These are phyloP conservation scores for Rhodotorula sp. DNA, from an alignment of 1,284 basidiomycete genomes.

Conservation along the genomic window DNA sequence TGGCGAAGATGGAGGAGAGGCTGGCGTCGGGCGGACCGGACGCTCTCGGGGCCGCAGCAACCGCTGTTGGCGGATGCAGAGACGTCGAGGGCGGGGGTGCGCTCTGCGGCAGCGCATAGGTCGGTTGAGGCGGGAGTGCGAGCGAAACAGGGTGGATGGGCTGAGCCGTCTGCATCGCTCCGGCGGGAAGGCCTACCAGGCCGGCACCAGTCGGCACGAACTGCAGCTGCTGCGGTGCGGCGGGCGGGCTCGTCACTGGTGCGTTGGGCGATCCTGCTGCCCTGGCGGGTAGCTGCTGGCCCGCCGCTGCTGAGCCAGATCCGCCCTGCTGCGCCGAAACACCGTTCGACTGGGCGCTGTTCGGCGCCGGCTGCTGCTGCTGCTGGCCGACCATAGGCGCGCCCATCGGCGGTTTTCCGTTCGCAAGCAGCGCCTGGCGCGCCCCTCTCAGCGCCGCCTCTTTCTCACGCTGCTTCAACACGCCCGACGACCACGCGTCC, in stretches of 20 bases:
- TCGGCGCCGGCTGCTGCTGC: background rate
- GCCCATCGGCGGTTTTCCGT: background rate
- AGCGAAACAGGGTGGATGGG: background rate
- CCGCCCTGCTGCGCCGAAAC: too few species aligned
- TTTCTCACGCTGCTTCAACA: slow-evolving; percentile 21
- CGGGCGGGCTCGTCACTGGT: background rate
- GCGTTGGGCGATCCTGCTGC: background rate
- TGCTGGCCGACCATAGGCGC: background rate
- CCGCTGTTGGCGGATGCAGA: too few species aligned
- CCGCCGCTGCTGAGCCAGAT: too few species aligned
- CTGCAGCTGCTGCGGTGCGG: background rate
- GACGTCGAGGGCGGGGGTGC: too few species aligned
- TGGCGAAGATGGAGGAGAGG: slow-evolving; percentile 7
- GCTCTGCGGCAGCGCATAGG: background rate
- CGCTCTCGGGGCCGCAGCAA: background rate
- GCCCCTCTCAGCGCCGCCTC: slow-evolving; percentile 7
- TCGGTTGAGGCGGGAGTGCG: background rate
- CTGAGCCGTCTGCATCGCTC: background rate
- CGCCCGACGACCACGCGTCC: slow-evolving; percentile 10
- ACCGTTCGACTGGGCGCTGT: background rate
- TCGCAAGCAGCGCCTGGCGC: slow-evolving; percentile 2
- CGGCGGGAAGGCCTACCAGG: background rate
- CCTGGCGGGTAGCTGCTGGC: too few species aligned
- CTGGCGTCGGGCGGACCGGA: background rate
- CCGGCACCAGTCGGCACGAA: background rate